Base-by-base conservation (phyloP, 495 filamentous ascomycete genomes). In the Symbiotaphrina buchneri region DNA sequence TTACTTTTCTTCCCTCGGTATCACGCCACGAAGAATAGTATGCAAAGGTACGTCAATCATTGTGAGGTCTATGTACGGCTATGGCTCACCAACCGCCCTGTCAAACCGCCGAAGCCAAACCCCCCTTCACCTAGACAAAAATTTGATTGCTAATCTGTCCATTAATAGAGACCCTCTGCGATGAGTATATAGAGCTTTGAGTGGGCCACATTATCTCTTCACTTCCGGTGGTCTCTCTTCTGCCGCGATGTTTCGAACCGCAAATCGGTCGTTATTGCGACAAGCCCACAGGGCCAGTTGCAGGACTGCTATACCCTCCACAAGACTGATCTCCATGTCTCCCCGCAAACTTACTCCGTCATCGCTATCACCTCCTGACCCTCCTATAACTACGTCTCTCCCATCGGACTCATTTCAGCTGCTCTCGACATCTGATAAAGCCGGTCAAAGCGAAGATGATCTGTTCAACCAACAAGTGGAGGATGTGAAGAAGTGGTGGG, bases 401-500 rank as follows among this genome's bases (percentile, higher is more conserved):
- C 63, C 70, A 0, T 61, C 69, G 16, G 76, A 85, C 45, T 59
- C 71, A 17, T 91, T 74, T 54, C 83, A 91, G 44, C 65, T 91
- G 10, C 61, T 91, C 10, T 61, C 77, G 13, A 72, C 71, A 32
- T 41, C 59, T 11, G 49, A 73, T 23, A 92, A 93, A 45, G 56
- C 70, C 2, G 79, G 76, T 11, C 17, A n/a, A 25, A 66, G 78
- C 1, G 87, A 97, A 47, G 82, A 93, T 54, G 66, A 63, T 0
- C 56, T 93, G 0, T 83, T 74, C 50, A 61, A 74, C 21, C 60
- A 72, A 35, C 76, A 92, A 52, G 61, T 95, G 18, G 59, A 71
- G 38, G 71, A 78, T 42, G 77, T 97, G 10, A 62, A 82, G 41
- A 61, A 68, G 26, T 94, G 87, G 87, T 95, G 83, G 82, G 58